These are phyloP conservation scores for Aspergillus latus DNA, from an alignment of 2,329 filamentous ascomycete species.

Conservation along the genomic window DNA sequence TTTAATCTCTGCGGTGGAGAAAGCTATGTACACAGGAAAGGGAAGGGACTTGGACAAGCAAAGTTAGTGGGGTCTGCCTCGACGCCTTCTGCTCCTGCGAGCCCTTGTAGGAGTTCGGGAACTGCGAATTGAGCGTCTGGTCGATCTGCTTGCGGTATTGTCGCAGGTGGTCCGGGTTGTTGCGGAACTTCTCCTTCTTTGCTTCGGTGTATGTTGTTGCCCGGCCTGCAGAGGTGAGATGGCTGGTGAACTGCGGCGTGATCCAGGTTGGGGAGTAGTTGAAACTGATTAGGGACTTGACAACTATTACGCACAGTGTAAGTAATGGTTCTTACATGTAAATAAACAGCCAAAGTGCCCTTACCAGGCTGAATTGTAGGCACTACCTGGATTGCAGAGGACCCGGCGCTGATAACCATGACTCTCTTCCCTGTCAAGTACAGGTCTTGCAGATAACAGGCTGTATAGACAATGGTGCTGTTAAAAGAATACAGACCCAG, in stretches of 20 bases:
- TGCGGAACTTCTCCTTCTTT: slow-evolving; percentile 10
- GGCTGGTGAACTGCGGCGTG: slow-evolving; percentile 7
- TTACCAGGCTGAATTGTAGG: slow-evolving; percentile 16
- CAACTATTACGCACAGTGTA: background rate
- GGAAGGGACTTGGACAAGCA: too few species aligned
- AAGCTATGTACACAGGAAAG: too few species aligned
- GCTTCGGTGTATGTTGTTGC: slow-evolving; percentile 2
- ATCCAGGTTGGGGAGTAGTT: slow-evolving; percentile 21
- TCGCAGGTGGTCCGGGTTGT: slow-evolving; percentile 11
- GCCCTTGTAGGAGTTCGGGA: slow-evolving; percentile 5
- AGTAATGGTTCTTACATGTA: background rate
- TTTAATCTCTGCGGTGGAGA: too few species aligned
- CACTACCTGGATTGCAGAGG: slow-evolving; percentile 20
- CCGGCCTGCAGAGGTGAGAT: background rate
- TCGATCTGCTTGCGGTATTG: slow-evolving; percentile 16
- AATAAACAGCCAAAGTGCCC: background rate
- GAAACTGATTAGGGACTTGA: slow-evolving; percentile 13
- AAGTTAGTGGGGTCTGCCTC: background rate
- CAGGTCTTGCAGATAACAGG: slow-evolving; percentile 4
- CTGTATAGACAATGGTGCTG: slow-evolving; percentile 36
- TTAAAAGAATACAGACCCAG: slow-evolving; percentile 35
- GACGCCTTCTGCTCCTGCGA: background rate
- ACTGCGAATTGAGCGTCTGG: slow-evolving; percentile 10
- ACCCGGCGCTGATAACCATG: slow-evolving; percentile 19
- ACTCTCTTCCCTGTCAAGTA: slow-evolving; percentile 12